phyloP scores from a whole-genome alignment of 2,329 filamentous ascomycete species.

The Pyrenophora teres region DNA sequence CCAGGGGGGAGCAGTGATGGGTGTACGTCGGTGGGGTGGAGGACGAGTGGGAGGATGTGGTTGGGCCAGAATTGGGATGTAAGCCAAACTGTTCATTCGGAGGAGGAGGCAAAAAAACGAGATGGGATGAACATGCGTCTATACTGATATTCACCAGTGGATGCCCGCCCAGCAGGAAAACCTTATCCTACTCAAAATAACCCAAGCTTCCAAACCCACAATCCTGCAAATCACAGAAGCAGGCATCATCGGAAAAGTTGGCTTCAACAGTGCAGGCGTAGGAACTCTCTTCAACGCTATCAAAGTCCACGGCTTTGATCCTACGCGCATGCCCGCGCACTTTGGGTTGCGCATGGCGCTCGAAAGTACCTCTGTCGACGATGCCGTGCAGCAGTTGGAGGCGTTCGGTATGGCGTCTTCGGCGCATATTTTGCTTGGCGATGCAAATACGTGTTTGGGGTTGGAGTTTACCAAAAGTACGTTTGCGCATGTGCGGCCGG shows the following conservation, averaged over 20 bases:
- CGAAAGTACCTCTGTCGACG: slow-evolving; percentile 55
- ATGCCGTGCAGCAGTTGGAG: slow-evolving; percentile 54
- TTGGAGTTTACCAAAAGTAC: slow-evolving; percentile 54
- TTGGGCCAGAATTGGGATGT: slow-evolving; percentile 65
- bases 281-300: slow-evolving; percentile 68
- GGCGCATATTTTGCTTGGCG: slow-evolving; percentile 61
- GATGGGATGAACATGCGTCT: neutral
- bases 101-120: neutral
- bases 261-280: slow-evolving; percentile 63
- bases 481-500: slow-evolving; percentile 39
- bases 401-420: slow-evolving; percentile 57
- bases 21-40: slow-evolving; percentile 60
- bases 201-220: slow-evolving; percentile 51
- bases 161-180: slow-evolving; percentile 56
- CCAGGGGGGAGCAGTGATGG: slow-evolving; percentile 52
- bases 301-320: slow-evolving; percentile 59
- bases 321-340: slow-evolving; percentile 62
- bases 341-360: slow-evolving; percentile 62
- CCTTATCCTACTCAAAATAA: slow-evolving; percentile 55
- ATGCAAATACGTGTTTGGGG: slow-evolving; percentile 53
- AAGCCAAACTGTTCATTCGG: neutral
- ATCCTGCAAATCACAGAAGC: slow-evolving; percentile 64
- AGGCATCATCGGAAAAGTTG: slow-evolving; percentile 69
- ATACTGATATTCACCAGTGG: slow-evolving; percentile 50
- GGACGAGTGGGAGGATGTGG: slow-evolving; percentile 46